phyloP scores from a whole-genome alignment of 2,329 filamentous ascomycete genomes.

The Endocalyx cinctus region DNA sequence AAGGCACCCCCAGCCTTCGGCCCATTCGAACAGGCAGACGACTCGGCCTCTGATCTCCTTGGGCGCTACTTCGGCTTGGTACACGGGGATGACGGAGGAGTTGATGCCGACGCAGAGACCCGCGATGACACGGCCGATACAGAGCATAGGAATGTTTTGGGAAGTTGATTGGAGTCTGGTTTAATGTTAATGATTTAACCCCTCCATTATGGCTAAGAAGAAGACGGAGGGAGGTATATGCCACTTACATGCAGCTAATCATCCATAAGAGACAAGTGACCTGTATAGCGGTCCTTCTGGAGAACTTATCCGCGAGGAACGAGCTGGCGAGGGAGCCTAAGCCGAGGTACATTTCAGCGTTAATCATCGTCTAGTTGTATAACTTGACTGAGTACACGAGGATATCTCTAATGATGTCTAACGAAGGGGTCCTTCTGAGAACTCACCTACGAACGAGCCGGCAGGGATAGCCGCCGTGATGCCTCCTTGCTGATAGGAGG shows the following conservation, averaged over 20 bases:
- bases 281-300: slow-evolving; percentile 45
- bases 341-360: too few species aligned
- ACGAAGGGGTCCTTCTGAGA: too few species aligned
- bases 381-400: too few species aligned
- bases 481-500: slow-evolving; percentile 57
- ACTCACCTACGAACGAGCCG: slow-evolving; percentile 58
- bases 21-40: slow-evolving; percentile 64
- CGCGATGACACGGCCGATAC: slow-evolving; percentile 66
- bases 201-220: neutral
- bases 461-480: slow-evolving; percentile 72
- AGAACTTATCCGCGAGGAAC: slow-evolving; percentile 45
- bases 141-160: slow-evolving; percentile 66
- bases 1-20: slow-evolving; percentile 66
- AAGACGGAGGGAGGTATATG: neutral
- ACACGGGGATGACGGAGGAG: slow-evolving; percentile 66
- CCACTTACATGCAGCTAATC: slow-evolving; percentile 35
- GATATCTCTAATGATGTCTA: neutral
- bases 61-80: slow-evolving; percentile 62
- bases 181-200: neutral
- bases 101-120: slow-evolving; percentile 71
- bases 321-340: slow-evolving; percentile 44
- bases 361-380: too few species aligned
- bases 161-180: slow-evolving; percentile 50
- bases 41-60: slow-evolving; percentile 55
- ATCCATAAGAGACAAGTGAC: slow-evolving; percentile 48